Evolutionary conservation across 2,329 filamentous ascomycete species (phyloP).

Genomic region (Xylaria sp.): DNA sequence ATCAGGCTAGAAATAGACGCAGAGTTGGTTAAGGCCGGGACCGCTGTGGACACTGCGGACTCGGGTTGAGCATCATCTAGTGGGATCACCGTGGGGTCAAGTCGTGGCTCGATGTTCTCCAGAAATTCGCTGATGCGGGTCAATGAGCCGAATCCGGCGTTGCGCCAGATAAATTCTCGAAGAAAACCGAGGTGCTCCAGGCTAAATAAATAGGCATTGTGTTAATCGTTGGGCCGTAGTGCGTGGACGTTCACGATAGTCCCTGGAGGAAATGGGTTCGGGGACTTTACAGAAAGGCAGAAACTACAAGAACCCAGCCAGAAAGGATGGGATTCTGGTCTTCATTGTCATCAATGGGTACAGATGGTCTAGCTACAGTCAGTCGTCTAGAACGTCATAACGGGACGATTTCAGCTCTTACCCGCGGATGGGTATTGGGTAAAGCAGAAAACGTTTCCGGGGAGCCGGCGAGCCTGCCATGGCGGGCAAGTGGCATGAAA

Average conservation of each 20-base stretch:
- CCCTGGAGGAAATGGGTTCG: not conserved
- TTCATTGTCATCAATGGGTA: not conserved
- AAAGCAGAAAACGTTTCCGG: constrained; percentile 16
- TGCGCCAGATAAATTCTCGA: constrained; percentile 5
- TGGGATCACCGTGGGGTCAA: constrained; percentile 23
- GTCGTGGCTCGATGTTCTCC: constrained; percentile 23
- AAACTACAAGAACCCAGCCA: constrained; percentile 19
- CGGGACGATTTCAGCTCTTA: constrained; percentile 1
- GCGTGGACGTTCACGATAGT: not conserved
- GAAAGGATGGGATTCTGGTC: constrained; percentile 11
- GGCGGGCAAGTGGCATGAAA: not conserved
- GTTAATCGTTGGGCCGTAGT: not conserved
- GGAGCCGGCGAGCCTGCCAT: constrained; percentile 5
- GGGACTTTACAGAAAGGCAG: constrained; percentile 23
- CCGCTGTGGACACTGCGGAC: constrained; percentile 1
- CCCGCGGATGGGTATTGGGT: constrained; percentile 21
- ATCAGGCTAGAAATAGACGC: not conserved
- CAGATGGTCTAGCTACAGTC: constrained; percentile 6
- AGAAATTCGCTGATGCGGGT: constrained; percentile 16
- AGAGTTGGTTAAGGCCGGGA: not conserved
- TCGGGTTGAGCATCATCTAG: constrained; percentile 4
- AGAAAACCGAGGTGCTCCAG: constrained; percentile 21
- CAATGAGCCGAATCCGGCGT: constrained; percentile 18
- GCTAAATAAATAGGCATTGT: not conserved
- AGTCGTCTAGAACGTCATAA: not conserved